phyloP scores from a whole-genome alignment of 1,139 yeast genomes.

The Candida neerlandica region DNA sequence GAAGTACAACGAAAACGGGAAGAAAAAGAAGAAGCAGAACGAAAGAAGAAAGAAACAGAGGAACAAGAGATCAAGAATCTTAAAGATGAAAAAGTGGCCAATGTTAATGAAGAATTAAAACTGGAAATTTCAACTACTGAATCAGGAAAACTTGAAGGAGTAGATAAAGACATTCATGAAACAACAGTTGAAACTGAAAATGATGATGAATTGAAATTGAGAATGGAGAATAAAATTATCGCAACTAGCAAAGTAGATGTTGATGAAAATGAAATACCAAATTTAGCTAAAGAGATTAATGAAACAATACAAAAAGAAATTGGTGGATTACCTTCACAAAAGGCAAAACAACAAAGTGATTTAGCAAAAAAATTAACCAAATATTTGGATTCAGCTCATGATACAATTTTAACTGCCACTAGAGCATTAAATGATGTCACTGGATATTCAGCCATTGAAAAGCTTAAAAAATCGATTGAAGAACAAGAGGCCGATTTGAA shows the following conservation, averaged over 20 bases:
- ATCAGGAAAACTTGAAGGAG: slow-evolving; percentile 11
- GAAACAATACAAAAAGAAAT: slow-evolving; percentile 25
- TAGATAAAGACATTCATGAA: slow-evolving; percentile 8
- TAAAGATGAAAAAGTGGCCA: slow-evolving; percentile 6
- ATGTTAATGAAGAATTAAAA: slow-evolving; percentile 6
- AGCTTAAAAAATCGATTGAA: slow-evolving; percentile 64
- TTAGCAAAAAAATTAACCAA: slow-evolving; percentile 42
- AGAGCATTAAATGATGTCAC: slow-evolving; percentile 85
- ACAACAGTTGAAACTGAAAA: slow-evolving; percentile 5
- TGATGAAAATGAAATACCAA: slow-evolving; percentile 14
- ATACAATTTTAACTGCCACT: slow-evolving; percentile 69
- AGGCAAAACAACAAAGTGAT: slow-evolving; percentile 24
- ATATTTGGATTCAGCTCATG: slow-evolving; percentile 65
- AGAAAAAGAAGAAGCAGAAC: slow-evolving; percentile 10
- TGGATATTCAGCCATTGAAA: slow-evolving; percentile 84
- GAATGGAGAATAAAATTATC: slow-evolving; percentile 15
- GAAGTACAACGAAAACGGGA: slow-evolving; percentile 9
- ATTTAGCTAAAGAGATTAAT: slow-evolving; percentile 18
- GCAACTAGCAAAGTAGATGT: slow-evolving; percentile 14
- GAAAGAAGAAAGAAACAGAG: neutral
- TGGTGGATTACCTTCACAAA: slow-evolving; percentile 34
- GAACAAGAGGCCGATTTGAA: slow-evolving; percentile 51
- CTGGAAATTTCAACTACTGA: slow-evolving; percentile 10
- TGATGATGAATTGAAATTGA: slow-evolving; percentile 8
- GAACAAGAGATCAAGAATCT: slow-evolving; percentile 1